Evolutionary conservation across 306 rosid species (phyloP).

Genomic region (Leucaena leucocephala): DNA sequence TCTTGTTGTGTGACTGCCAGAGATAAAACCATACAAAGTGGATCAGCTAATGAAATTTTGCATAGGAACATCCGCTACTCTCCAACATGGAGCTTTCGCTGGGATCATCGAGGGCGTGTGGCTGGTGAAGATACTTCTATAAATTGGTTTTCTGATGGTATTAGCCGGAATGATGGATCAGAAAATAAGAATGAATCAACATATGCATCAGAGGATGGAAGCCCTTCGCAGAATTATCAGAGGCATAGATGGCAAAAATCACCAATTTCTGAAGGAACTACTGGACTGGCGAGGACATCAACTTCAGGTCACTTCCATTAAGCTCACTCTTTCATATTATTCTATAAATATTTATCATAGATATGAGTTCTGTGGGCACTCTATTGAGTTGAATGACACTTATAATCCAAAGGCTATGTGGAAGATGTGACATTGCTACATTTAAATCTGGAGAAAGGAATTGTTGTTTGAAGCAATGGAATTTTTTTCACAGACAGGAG

Average conservation of each 20-base stretch:
- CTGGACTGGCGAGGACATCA: slow-evolving; percentile 34
- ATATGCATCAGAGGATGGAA: slow-evolving; percentile 49
- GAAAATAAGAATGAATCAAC: slow-evolving; percentile 53
- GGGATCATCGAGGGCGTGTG: slow-evolving; percentile 60
- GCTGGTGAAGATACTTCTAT: slow-evolving; percentile 60
- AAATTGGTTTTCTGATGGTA: slow-evolving; percentile 55
- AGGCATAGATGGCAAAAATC: slow-evolving; percentile 37
- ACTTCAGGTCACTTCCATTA: slow-evolving; percentile 41
- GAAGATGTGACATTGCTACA: slow-evolving; percentile 22
- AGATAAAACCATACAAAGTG: slow-evolving; percentile 49
- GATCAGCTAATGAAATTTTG: slow-evolving; percentile 38
- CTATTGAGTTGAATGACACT: slow-evolving; percentile 20
- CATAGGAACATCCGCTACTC: slow-evolving; percentile 46
- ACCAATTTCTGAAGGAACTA: slow-evolving; percentile 40
- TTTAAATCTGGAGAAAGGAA: not conserved
- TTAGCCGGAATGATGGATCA: slow-evolving; percentile 42
- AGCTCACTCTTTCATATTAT: slow-evolving; percentile 17
- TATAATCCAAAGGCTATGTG: slow-evolving; percentile 17
- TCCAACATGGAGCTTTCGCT: slow-evolving; percentile 58
- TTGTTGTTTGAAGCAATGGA: not conserved
- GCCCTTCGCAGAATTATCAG: slow-evolving; percentile 43
- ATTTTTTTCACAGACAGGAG: not conserved
- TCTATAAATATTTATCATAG: not conserved
- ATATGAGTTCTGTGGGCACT: slow-evolving; percentile 9
- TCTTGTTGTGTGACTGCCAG: slow-evolving; percentile 55